Conservation (phyloP, 2,329 filamentous ascomycete species). For the Pseudogymnoascus sp. region DNA sequence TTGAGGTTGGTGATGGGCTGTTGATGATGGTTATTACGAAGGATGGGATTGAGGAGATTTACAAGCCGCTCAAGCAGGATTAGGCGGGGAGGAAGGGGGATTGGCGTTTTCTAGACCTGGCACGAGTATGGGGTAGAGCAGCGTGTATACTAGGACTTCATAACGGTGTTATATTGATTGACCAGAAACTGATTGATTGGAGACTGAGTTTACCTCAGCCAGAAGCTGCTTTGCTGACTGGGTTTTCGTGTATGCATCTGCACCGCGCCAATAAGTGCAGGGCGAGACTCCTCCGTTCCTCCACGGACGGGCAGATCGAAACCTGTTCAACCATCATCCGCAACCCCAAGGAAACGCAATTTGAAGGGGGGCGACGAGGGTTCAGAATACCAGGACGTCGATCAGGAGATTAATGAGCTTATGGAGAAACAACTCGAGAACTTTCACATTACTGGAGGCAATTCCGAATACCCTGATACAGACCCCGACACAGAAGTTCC, state of each 20-base stretch:
- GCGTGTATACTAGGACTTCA: conserved; percentile 8
- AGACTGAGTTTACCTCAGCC: too few relatives aligned
- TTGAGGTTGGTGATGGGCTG: conserved; percentile 93
- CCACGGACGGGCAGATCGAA: too few relatives aligned
- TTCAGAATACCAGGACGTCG: too few relatives aligned
- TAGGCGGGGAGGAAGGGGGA: conserved; percentile 37
- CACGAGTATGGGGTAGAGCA: background rate
- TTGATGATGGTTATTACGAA: conserved; percentile 92
- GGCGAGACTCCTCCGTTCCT: background rate
- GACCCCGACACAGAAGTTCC: too few relatives aligned
- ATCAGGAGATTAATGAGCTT: too few relatives aligned
- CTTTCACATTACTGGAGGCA: too few relatives aligned
- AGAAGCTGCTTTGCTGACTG: background rate
- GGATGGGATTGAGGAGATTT: conserved; percentile 81
- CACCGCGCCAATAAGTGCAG: background rate
- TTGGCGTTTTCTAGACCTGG: conserved; percentile 11
- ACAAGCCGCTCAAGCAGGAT: conserved; percentile 82
- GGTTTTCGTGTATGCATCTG: background rate
- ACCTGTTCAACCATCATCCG: too few relatives aligned
- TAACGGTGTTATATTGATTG: conserved; percentile 7
- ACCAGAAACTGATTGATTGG: background rate
- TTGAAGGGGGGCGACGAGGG: too few relatives aligned
- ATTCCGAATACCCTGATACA: too few relatives aligned
- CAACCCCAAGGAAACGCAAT: too few relatives aligned
- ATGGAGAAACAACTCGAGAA: too few relatives aligned